Conservation (phyloP, 208 protist genomes). For the Crithidia bombi region DNA sequence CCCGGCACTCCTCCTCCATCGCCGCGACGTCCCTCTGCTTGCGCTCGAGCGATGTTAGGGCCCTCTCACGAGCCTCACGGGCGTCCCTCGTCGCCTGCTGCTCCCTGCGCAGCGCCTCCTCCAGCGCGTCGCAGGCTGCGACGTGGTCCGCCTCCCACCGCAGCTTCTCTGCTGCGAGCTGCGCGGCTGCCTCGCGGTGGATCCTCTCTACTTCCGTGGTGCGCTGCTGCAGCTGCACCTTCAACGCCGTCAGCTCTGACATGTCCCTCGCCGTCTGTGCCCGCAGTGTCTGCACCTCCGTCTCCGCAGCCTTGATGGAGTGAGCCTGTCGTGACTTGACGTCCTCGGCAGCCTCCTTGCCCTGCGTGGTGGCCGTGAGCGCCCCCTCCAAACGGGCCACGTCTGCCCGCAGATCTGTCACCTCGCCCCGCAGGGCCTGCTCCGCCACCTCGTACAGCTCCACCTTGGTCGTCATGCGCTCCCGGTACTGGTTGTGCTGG, state of each 20-base stretch:
- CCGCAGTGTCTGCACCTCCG: constrained; percentile 49
- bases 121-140: constrained; percentile 31
- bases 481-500: constrained; percentile 40
- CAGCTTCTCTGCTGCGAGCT: constrained; percentile 42
- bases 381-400: constrained; percentile 39
- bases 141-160: constrained; percentile 34
- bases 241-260: constrained; percentile 40
- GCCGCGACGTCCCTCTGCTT: constrained; percentile 39
- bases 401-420: constrained; percentile 48
- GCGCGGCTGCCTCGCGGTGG: constrained; percentile 36
- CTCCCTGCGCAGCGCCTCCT: constrained; percentile 39
- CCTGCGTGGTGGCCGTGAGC: constrained; percentile 34
- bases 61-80: constrained; percentile 51
- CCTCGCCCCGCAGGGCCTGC: constrained; percentile 50
- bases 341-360: constrained; percentile 39
- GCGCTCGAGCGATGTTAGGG: constrained; percentile 41
- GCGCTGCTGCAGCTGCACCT: constrained; percentile 50
- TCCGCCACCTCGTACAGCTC: constrained; percentile 58
- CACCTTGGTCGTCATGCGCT: constrained; percentile 41
- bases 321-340: constrained; percentile 44
- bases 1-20: constrained; percentile 29
- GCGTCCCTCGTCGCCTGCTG: constrained; percentile 48
- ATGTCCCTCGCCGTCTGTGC: constrained; percentile 39
- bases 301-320: constrained; percentile 35
- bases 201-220: constrained; percentile 42